These are phyloP conservation scores for Bonia amplexicaulis DNA, from an alignment of 176 grass and related monocot genomes.

Conservation along the genomic window DNA sequence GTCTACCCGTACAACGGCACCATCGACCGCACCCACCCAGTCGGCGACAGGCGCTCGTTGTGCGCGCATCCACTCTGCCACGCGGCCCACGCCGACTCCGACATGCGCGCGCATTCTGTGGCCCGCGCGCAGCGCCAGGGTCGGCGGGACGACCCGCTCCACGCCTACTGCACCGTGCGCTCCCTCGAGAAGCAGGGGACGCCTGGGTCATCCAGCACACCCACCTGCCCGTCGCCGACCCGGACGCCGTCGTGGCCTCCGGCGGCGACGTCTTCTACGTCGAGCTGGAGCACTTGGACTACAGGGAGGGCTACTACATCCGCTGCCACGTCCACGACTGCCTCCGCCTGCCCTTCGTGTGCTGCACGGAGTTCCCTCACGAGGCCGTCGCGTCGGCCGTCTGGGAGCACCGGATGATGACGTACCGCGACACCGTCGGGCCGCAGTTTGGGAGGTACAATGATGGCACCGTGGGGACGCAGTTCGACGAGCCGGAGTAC, in stretches of 20 bases:
- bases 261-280: neutral
- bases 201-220: too few species aligned
- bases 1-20: neutral
- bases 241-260: neutral
- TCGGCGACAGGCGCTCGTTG: neutral
- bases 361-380: neutral
- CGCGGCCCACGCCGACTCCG: neutral
- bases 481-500: too few species aligned
- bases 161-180: neutral
- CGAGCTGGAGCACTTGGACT: neutral
- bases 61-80: neutral
- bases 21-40: neutral
- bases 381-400: neutral
- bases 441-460: too few species aligned
- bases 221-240: neutral
- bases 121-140: neutral
- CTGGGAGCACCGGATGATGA: too few species aligned
- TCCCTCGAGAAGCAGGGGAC: neutral
- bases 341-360: too few species aligned
- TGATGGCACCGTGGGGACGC: too few species aligned
- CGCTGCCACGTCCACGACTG: neutral
- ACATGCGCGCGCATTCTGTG: neutral
- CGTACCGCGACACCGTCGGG: too few species aligned
- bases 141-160: neutral
- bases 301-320: slow-evolving; percentile 7